Conservation (phyloP, 139 green algal species). For the Haematococcus sp. region DNA sequence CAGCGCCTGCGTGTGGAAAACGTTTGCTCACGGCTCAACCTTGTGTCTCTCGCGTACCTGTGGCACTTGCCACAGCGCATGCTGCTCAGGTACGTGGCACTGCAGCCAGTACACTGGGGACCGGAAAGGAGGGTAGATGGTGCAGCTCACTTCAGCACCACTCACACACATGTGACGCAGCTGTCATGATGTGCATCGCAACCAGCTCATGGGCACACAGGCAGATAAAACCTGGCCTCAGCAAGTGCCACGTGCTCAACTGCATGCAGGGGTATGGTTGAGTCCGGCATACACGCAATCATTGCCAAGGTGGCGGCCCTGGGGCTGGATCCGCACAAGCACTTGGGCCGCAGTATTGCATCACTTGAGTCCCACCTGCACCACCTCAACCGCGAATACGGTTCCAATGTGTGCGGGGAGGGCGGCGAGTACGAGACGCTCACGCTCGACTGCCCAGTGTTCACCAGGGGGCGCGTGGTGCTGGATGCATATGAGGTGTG, state of each 20-base stretch:
- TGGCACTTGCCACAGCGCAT: slow-evolving; percentile 84
- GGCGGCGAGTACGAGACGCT: slow-evolving; percentile 98
- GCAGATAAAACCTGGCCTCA: no score
- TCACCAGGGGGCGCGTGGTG: slow-evolving; percentile 68
- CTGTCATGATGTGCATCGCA: no score
- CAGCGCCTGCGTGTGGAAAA: slow-evolving; percentile 93
- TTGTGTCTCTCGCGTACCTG: slow-evolving; percentile 88
- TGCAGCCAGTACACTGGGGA: no score
- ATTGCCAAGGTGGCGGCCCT: slow-evolving; percentile 86
- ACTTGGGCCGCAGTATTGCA: slow-evolving; percentile 79
- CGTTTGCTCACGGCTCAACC: slow-evolving; percentile 76
- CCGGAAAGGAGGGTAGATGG: no score
- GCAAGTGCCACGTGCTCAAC: not conserved
- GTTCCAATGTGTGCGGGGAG: slow-evolving; percentile 92
- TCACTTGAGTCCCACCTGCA: slow-evolving; percentile 58
- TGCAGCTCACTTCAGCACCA: no score
- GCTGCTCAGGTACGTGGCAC: slow-evolving; percentile 59
- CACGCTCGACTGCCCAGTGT: slow-evolving; percentile 86
- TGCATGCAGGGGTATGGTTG: slow-evolving; percentile 58
- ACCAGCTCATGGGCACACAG: no score
- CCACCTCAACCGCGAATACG: slow-evolving; percentile 51
- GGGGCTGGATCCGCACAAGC: slow-evolving; percentile 76
- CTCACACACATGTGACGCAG: no score
- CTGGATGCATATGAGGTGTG: slow-evolving; percentile 61
- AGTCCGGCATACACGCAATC: slow-evolving; percentile 66